phyloP scores from a whole-genome alignment of 805 yeast genomes.

The Isabelozyma gotoi region DNA sequence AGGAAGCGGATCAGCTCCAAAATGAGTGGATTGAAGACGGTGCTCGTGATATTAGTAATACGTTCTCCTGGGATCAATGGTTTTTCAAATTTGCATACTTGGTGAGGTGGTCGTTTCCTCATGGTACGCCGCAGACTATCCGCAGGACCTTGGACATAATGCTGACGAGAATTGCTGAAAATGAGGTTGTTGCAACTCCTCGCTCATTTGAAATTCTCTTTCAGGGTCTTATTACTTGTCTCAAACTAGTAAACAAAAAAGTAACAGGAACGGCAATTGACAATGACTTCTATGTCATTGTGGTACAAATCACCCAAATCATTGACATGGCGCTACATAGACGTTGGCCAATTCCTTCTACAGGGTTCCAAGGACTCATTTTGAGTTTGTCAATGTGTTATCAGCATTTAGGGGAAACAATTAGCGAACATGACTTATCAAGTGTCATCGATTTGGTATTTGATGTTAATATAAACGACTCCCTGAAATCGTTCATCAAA shows the following conservation, averaged over 20 bases:
- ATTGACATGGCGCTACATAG: not conserved
- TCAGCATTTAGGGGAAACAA: not conserved
- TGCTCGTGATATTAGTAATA: not conserved
- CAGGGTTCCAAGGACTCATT: not conserved
- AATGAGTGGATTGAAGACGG: constrained; percentile 14
- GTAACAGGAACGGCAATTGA: too few species aligned
- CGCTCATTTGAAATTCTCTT: not conserved
- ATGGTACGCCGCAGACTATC: constrained; percentile 1
- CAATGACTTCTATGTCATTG: not conserved
- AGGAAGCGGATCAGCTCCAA: constrained; percentile 15
- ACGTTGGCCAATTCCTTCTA: not conserved
- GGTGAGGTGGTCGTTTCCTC: constrained; percentile 10
- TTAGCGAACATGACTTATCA: not conserved
- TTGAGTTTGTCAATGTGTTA: not conserved
- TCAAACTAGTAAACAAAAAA: not conserved
- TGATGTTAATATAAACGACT: constrained; percentile 7
- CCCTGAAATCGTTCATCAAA: constrained; percentile 8
- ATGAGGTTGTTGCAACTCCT: not conserved
- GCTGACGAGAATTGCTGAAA: not conserved
- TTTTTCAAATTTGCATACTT: constrained; percentile 18
- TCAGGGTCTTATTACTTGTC: not conserved
- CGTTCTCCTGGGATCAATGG: constrained; percentile 18
- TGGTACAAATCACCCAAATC: not conserved
- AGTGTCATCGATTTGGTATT: constrained; percentile 5
- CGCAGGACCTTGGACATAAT: not conserved